These are phyloP conservation scores for Kluyveromyces dobzhanskii DNA, from an alignment of 805 yeast genomes.

Conservation along the genomic window DNA sequence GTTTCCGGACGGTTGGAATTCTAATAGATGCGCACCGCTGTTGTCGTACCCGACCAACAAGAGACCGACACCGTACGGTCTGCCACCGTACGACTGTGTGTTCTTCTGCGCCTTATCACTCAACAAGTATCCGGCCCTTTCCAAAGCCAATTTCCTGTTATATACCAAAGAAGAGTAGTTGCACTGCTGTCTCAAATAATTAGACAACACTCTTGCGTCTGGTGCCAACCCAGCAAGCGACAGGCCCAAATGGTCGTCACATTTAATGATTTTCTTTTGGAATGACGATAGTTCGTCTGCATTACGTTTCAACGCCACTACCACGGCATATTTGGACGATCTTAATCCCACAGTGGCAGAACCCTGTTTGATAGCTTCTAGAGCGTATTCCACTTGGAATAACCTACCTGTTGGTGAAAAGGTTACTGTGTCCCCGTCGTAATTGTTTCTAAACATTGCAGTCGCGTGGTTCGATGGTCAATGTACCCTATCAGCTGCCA, in stretches of 20 bases:
- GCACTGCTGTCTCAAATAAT: slow-evolving; percentile 83
- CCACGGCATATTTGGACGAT: slow-evolving; percentile 77
- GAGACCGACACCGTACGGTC: slow-evolving; percentile 98
- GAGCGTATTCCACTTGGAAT: slow-evolving; percentile 95
- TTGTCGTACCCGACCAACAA: slow-evolving; percentile 87
- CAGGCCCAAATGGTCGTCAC: slow-evolving; percentile 90
- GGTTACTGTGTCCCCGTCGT: slow-evolving; percentile 97
- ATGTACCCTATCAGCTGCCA: too few species aligned
- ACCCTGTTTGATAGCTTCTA: slow-evolving; percentile 97
- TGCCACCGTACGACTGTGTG: slow-evolving; percentile 90
- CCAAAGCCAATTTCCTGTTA: slow-evolving; percentile 76
- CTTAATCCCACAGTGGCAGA: slow-evolving; percentile 93
- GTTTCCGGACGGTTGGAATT: slow-evolving; percentile 94
- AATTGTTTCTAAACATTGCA: slow-evolving; percentile 86
- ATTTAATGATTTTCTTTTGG: slow-evolving; percentile 85
- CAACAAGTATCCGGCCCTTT: slow-evolving; percentile 73
- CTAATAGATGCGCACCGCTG: slow-evolving; percentile 87
- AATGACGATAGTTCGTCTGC: slow-evolving; percentile 97
- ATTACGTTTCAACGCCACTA: slow-evolving; percentile 90
- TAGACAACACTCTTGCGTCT: slow-evolving; percentile 90
- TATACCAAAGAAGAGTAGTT: slow-evolving; percentile 78
- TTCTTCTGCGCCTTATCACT: slow-evolving; percentile 97
- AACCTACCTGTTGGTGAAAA: slow-evolving; percentile 97
- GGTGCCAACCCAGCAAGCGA: slow-evolving; percentile 98
- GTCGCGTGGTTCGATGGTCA: too few species aligned